Conservation (phyloP, 495 filamentous ascomycete species). For the Xylaria telfairii region DNA sequence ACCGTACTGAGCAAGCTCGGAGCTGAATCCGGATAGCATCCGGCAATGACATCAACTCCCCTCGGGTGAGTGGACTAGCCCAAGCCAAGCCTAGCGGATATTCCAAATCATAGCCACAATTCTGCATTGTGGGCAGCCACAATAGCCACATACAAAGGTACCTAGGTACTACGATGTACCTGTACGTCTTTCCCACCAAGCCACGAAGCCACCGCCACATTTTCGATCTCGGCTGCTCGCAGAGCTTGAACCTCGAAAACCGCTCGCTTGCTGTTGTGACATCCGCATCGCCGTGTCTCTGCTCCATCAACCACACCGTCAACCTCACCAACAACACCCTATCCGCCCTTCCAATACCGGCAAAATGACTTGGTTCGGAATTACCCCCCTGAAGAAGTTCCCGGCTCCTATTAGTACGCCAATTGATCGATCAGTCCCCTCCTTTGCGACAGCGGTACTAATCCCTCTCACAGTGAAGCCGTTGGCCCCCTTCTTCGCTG, state of each 20-base stretch:
- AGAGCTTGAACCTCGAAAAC: conserved; percentile 49
- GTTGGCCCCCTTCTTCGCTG: conserved; percentile 89
- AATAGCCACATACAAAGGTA: neutral
- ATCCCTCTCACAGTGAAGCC: conserved; percentile 69
- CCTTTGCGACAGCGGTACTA: conserved; percentile 31
- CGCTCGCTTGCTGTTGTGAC: conserved; percentile 42
- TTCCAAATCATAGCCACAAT: too few species aligned
- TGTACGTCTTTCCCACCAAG: neutral
- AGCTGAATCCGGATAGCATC: conserved; percentile 8
- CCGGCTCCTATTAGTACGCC: conserved; percentile 82
- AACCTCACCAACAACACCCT: conserved; percentile 30
- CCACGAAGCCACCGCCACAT: conserved; percentile 18
- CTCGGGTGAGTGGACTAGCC: conserved; percentile 2
- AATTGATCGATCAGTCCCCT: conserved; percentile 32
- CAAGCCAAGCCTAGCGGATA: neutral
- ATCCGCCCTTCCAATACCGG: conserved; percentile 40
- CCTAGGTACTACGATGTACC: too few species aligned
- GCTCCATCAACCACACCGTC: conserved; percentile 27
- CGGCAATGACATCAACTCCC: conserved; percentile 21
- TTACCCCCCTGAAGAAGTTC: conserved; percentile 80
- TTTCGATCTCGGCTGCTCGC: conserved; percentile 7
- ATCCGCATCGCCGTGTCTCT: conserved; percentile 30
- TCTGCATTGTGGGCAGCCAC: conserved; percentile 8
- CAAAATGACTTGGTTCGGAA: conserved; percentile 78
- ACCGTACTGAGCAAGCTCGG: conserved; percentile 23